Evolutionary conservation across 768 basidiomycete genomes (phyloP), one percentile per base, ranked within the genome.

Genomic region (Hemileccinum impolitum): DNA sequence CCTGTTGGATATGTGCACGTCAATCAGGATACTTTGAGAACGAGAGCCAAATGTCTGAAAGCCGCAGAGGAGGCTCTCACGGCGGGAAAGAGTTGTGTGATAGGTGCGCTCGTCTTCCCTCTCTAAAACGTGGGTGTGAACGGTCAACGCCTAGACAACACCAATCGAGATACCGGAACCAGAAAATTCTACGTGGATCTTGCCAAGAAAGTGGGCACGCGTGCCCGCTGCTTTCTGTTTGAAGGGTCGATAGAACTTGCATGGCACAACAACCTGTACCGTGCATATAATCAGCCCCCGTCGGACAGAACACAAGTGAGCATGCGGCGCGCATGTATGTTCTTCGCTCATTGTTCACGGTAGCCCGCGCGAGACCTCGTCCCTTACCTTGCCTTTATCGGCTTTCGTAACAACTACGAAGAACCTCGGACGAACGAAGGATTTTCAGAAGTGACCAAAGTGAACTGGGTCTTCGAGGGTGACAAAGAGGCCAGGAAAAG

Each of bases 221-320:
- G 77, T 3, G 71, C 80, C 3, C 77, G 92, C 47, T 89, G 90
- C 61, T 80, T 94, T 63, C 55, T 78, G 23, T 95, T 96, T 58
- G 73, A 80, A 9, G 87, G 84, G 38, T 79, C 86, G 9, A 57
- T 81, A n/a, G 87, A 92, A 39, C 75, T 95, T 7, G 90, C 90
- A 3, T 89, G 84, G 85, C 95, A 97, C 67, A 96, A 97, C 65
- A 94, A 94, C 59, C 68, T 94, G 8, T 96, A 95, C 62, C 81
- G 94, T 26, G 82, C 90, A 32, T 89, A 73, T 55, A 79, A 78
- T 52, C 68, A 78, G 26, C 80, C 82, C 0, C 63, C 77, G 3
- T 72, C 73, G 1, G 65, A 36, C 25, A 48, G 39, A 14, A 25
- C 43, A 19, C 51, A 52, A 23, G 58, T 59, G 37, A 53, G 54